Evolutionary conservation across 1,139 yeast genomes (phyloP).

Genomic region (Pichia terricola): DNA sequence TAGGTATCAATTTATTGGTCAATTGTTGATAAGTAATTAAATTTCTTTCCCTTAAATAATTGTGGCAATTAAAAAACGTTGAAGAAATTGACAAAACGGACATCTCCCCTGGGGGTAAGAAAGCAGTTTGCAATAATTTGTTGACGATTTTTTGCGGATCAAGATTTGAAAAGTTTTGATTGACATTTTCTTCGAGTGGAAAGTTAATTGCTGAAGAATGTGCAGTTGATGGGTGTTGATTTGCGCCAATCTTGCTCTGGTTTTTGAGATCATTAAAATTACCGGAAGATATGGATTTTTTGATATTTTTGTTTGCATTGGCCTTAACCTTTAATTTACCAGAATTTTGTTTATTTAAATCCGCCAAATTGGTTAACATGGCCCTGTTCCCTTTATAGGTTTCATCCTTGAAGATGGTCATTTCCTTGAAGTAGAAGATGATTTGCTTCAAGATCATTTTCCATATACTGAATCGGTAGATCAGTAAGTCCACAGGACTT

Average conservation of each 20-base stretch:
- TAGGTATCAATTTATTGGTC: constrained; percentile 49
- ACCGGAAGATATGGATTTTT: constrained; percentile 16
- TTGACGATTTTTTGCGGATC: constrained; percentile 12
- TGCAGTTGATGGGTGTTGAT: not conserved
- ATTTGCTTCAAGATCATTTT: constrained; percentile 57
- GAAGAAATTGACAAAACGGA: constrained; percentile 42
- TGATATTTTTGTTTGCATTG: constrained; percentile 15
- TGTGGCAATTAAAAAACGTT: constrained; percentile 37
- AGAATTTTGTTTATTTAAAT: constrained; percentile 34
- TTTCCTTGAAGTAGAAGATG: constrained; percentile 51
- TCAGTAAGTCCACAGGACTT: constrained; percentile 40
- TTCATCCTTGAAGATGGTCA: constrained; percentile 58
- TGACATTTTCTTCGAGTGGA: not conserved
- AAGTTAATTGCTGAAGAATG: not conserved
- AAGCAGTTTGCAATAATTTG: constrained; percentile 31
- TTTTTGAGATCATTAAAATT: constrained; percentile 6
- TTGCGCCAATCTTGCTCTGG: constrained; percentile 1
- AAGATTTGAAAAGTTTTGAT: not conserved
- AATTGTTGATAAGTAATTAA: constrained; percentile 48
- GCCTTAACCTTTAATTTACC: constrained; percentile 24
- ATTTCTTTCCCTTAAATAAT: constrained; percentile 34
- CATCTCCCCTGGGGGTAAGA: constrained; percentile 40
- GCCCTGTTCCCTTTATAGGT: constrained; percentile 57
- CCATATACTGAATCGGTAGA: constrained; percentile 60
- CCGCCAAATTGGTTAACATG: constrained; percentile 50